These are phyloP conservation scores for Juglanconis oblonga DNA, from an alignment of 2,329 filamentous ascomycete species.

Conservation along the genomic window DNA sequence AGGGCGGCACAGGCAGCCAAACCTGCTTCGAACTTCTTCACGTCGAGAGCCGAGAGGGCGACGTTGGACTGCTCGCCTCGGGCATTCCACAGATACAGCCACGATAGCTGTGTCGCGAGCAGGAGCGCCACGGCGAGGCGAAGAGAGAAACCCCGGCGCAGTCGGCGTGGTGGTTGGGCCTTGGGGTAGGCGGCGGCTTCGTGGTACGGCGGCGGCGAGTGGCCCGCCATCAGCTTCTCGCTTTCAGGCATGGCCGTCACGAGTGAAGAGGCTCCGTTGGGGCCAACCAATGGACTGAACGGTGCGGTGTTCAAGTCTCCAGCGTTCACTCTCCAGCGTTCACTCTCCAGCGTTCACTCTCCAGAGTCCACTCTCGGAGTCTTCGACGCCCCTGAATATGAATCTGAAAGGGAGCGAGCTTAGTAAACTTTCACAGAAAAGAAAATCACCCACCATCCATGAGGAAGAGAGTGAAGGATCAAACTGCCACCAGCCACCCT, in stretches of 20 bases:
- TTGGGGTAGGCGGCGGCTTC: constrained; percentile 15
- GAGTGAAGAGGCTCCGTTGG: not conserved
- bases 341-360: too few relatives aligned
- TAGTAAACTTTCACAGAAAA: too few relatives aligned
- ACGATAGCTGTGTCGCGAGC: not conserved
- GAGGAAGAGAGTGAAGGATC: too few relatives aligned
- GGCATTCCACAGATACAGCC: constrained; percentile 2
- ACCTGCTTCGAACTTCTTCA: constrained; percentile 13
- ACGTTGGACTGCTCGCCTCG: not conserved
- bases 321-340: too few relatives aligned
- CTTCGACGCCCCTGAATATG: too few relatives aligned
- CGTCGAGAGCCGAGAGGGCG: not conserved
- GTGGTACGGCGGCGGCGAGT: constrained; percentile 13
- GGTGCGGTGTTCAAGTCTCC: not conserved
- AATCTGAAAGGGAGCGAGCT: too few relatives aligned
- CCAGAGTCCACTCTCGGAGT: too few relatives aligned
- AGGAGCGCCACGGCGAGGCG: not conserved
- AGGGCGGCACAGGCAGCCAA: constrained; percentile 10
- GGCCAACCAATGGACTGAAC: not conserved
- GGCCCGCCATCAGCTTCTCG: not conserved
- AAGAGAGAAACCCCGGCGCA: constrained; percentile 1
- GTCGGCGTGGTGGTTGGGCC: not conserved
- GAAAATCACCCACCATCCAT: too few relatives aligned
- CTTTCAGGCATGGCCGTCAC: not conserved
- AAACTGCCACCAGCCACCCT: too few relatives aligned